Conservation (phyloP, 1,284 basidiomycete species). For the Tranzscheliella williamsii region DNA sequence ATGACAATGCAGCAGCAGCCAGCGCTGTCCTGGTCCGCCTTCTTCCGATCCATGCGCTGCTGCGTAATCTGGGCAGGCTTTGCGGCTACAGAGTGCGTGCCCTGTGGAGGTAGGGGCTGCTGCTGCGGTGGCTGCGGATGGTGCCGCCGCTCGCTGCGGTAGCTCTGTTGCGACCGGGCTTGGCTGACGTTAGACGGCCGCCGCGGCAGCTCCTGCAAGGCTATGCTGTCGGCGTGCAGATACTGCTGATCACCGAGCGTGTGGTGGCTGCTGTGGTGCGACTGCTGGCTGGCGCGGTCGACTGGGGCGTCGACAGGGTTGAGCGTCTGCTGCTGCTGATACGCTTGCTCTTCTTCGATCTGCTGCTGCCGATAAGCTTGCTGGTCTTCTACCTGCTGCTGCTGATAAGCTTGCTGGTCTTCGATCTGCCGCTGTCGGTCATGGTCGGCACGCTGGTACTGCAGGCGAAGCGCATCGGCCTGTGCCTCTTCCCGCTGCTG, state of each 20-base stretch:
- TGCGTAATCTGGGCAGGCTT: neutral
- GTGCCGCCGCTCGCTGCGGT: too few relatives aligned
- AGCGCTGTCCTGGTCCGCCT: constrained; percentile 4
- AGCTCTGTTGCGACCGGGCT: neutral
- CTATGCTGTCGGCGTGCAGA: neutral
- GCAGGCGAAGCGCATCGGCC: too few relatives aligned
- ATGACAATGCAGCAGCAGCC: constrained; percentile 41
- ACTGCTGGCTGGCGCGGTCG: neutral
- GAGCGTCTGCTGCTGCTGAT: neutral
- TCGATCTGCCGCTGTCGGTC: too few relatives aligned
- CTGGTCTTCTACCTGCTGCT: neutral
- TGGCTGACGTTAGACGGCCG: neutral
- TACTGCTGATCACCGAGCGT: neutral
- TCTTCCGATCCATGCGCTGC: neutral
- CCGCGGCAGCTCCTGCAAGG: neutral
- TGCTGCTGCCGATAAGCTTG: neutral
- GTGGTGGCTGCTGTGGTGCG: neutral
- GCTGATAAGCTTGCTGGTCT: constrained; percentile 1
- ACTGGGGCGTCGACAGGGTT: neutral
- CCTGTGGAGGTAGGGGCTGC: neutral
- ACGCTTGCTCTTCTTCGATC: neutral
- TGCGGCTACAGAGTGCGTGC: neutral
- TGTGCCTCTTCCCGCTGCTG: neutral
- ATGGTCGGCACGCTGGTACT: too few relatives aligned
- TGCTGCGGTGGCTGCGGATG: neutral